A percentile compares a stretch with the other conserved stretches of the same genome.
phyloP scores from a whole-genome alignment of 228 moss, liverwort and hornwort species.

The Sphagnum magellanicum region DNA sequence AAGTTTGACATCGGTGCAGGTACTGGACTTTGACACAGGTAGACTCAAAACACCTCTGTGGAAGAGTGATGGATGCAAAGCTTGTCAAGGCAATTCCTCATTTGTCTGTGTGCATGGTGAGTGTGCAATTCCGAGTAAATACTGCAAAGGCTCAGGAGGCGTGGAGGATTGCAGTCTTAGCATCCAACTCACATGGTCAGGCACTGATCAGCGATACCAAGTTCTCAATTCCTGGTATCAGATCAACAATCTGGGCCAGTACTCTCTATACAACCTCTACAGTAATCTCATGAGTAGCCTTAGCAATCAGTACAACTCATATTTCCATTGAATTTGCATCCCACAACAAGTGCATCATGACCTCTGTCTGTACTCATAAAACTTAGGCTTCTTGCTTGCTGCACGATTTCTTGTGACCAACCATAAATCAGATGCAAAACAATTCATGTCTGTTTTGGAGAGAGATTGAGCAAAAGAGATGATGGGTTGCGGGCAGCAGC shows the following conservation, averaged over 20 bases:
- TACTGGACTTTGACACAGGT: conserved; percentile 55
- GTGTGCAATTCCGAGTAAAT: conserved; percentile 46
- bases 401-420: too few species aligned
- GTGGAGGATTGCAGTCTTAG: conserved; percentile 68
- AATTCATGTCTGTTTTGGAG: too few species aligned
- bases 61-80: conserved; percentile 66
- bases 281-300: conserved; percentile 40
- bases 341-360: too few species aligned
- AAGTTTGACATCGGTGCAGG: conserved; percentile 19
- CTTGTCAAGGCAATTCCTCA: conserved; percentile 44
- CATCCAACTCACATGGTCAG: conserved; percentile 58
- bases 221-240: conserved; percentile 66
- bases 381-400: too few species aligned
- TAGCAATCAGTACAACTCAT: conserved; percentile 28
- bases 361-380: too few species aligned
- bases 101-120: conserved; percentile 53
- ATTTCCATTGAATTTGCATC: too few species aligned
- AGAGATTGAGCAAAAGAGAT: too few species aligned
- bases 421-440: too few species aligned
- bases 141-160: conserved; percentile 39
- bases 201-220: conserved; percentile 46
- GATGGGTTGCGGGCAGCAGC: too few species aligned
- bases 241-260: conserved; percentile 53
- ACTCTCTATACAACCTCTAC: conserved; percentile 55
- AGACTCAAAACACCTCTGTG: conserved; percentile 39